phyloP scores from a whole-genome alignment of 805 yeast species.

The Ogataea nakhonphanomensis region DNA sequence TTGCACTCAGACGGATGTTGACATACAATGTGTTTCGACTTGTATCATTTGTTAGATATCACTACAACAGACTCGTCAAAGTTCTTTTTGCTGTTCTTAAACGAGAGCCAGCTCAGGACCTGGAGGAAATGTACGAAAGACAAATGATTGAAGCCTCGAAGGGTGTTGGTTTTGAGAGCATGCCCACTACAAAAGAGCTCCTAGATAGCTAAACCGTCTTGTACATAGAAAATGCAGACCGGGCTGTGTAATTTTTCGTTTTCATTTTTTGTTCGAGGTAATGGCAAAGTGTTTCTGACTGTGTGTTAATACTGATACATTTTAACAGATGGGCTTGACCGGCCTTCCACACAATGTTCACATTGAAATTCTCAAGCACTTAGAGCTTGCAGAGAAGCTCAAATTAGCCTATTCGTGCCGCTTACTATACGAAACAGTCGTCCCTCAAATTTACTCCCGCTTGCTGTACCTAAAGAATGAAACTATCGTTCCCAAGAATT shows the following conservation, averaged over 20 bases:
- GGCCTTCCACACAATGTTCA: conserved; percentile 27
- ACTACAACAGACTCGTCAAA: conserved; percentile 16
- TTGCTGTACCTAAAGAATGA: conserved; percentile 15
- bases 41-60: conserved; percentile 28
- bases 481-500: conserved; percentile 13
- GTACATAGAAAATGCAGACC: conserved; percentile 5
- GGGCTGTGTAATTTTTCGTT: conserved; percentile 4
- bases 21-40: conserved; percentile 15
- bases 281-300: conserved; percentile 4
- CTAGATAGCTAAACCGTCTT: conserved; percentile 6
- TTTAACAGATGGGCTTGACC: conserved; percentile 18
- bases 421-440: conserved; percentile 19
- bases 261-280: conserved; percentile 1
- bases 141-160: conserved; percentile 41
- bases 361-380: conserved; percentile 16
- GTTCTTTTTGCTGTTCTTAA: conserved; percentile 8
- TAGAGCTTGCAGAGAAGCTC: conserved; percentile 18
- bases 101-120: conserved; percentile 33
- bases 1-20: conserved; percentile 17
- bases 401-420: conserved; percentile 20
- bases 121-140: conserved; percentile 45
- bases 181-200: conserved; percentile 28
- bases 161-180: conserved; percentile 40
- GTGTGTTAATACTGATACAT: conserved; percentile 2
- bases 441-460: conserved; percentile 22